These are phyloP conservation scores for Hypholoma fasciculare DNA, from an alignment of 768 basidiomycete genomes.

Conservation along the genomic window DNA sequence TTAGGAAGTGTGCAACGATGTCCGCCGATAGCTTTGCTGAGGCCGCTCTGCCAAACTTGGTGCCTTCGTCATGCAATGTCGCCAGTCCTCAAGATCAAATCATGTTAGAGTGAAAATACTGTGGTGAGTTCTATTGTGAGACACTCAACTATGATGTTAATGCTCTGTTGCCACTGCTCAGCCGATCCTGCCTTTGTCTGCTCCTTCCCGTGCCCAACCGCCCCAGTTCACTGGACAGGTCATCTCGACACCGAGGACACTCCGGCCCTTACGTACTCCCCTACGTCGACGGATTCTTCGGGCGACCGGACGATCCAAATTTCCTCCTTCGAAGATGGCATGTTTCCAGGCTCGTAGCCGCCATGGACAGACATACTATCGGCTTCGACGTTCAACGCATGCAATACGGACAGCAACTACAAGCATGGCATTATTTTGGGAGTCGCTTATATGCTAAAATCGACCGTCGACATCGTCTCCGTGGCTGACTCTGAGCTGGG, in stretches of 20 bases:
- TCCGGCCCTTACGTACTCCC: slow-evolving; percentile 58
- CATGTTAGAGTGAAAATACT: neutral
- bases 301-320: slow-evolving; percentile 60
- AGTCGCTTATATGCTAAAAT: neutral
- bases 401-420: neutral
- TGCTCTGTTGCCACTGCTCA: neutral
- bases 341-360: no score
- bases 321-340: slow-evolving; percentile 46
- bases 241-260: slow-evolving; percentile 41
- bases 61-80: neutral
- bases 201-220: neutral
- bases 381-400: neutral
- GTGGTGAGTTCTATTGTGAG: no score
- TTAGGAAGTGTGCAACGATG: slow-evolving; percentile 44
- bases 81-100: neutral
- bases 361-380: no score
- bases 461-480: neutral
- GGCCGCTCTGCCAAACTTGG: neutral
- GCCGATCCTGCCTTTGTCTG: neutral
- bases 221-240: neutral
- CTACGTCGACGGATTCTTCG: slow-evolving; percentile 54
- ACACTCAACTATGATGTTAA: no score
- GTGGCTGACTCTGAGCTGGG: slow-evolving; percentile 2
- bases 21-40: slow-evolving; percentile 33
- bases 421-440: neutral